phyloP scores from a whole-genome alignment of 2,329 filamentous ascomycete genomes.

The Ascochyta fabae region DNA sequence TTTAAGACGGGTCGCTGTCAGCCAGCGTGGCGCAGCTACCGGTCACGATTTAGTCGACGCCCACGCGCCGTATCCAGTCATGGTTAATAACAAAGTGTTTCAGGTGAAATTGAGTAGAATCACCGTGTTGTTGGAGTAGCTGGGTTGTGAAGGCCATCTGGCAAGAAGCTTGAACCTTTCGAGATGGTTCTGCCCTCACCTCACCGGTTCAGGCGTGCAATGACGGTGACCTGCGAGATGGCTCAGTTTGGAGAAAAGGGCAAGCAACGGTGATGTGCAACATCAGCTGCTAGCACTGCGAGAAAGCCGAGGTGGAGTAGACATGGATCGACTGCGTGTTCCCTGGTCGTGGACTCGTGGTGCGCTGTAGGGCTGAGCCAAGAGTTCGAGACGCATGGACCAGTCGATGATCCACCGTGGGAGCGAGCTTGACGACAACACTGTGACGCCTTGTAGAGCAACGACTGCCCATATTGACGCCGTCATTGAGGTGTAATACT shows the following conservation, averaged over 20 bases:
- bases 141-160: constrained; percentile 21
- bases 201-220: constrained; percentile 14
- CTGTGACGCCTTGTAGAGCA: constrained; percentile 1
- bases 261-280: too few relatives aligned
- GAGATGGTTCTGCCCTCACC: constrained; percentile 6
- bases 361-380: constrained; percentile 8
- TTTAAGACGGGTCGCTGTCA: constrained; percentile 24
- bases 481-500: background rate
- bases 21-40: constrained; percentile 39
- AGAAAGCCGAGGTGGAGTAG: background rate
- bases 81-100: background rate
- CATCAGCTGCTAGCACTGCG: too few relatives aligned
- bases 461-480: background rate
- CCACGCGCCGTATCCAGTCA: background rate
- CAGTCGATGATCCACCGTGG: constrained; percentile 18
- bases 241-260: too few relatives aligned
- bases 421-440: constrained; percentile 8
- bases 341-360: background rate
- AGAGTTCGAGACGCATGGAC: constrained; percentile 16
- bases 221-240: background rate
- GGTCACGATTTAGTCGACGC: constrained; percentile 24
- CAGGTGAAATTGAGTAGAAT: background rate
- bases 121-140: background rate
- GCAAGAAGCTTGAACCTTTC: constrained; percentile 14
- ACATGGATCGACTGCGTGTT: background rate